A percentile compares a stretch with the other conserved stretches of the same genome.
Conservation (phyloP, 208 protist genomes). For the Tetramitus jugosus region DNA sequence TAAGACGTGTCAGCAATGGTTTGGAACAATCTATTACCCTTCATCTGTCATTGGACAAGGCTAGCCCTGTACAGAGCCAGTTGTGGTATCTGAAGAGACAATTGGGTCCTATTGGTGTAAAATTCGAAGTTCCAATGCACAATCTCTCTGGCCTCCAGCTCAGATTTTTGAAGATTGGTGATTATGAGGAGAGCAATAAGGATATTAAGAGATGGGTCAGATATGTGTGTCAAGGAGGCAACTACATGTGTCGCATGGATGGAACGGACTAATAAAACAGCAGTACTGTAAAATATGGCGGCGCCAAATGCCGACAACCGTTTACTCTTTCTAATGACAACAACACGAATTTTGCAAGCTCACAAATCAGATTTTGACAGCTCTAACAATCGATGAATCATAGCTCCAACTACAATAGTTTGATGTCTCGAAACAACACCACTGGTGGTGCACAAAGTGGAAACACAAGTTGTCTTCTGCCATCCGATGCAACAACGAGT, state of each 20-base stretch:
- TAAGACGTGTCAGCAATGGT: constrained; percentile 53
- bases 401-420: too few species aligned
- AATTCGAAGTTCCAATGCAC: constrained; percentile 81
- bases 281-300: too few species aligned
- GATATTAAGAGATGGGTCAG: constrained; percentile 67
- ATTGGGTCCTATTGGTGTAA: constrained; percentile 63
- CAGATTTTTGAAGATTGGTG: constrained; percentile 19
- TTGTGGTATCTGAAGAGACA: constrained; percentile 42
- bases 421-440: too few species aligned
- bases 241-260: constrained; percentile 64
- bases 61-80: not conserved
- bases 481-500: too few species aligned
- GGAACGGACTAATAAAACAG: not conserved
- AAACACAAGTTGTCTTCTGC: too few species aligned
- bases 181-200: constrained; percentile 58
- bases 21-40: too few species aligned
- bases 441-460: too few species aligned
- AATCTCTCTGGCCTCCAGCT: constrained; percentile 21
- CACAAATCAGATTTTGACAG: too few species aligned
- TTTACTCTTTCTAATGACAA: too few species aligned
- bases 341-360: too few species aligned
- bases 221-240: constrained; percentile 66
- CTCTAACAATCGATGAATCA: too few species aligned
- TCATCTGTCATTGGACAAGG: constrained; percentile 45
- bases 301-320: too few species aligned